Evolutionary conservation across 257 asterid genomes (phyloP), one percentile per base, ranked within the genome.

Genomic region (Knoxia roxburghii): DNA sequence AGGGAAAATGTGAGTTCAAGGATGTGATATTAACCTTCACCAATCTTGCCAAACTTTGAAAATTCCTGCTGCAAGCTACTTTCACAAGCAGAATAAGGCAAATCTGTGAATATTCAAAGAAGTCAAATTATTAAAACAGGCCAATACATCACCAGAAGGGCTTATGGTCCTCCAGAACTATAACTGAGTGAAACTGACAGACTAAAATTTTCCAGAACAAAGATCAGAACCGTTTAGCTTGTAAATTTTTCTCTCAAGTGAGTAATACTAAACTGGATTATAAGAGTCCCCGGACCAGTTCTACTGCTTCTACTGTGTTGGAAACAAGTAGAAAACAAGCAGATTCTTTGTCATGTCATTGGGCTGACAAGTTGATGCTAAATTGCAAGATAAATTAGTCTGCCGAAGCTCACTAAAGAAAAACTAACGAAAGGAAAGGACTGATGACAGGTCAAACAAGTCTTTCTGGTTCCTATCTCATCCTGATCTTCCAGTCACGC

Each of bases 41-140:
- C 85, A 70, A 86, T 78, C 72, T 71, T 77, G 48, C 94, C 94
- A 70, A 76, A 86, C 76, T 80, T 82, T 1, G 90, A 82, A 73
- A 86, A 86, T 50, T 82, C 83, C 75, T 75, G 73, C 71, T 43
- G 73, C 62, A 82, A 63, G 39, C 81, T 62, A 65, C 77, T 80
- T 82, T 84, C 89, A 71, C 70, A 68, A 3, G 70, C 71, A 39
- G 86, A 76, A 65, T 72, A 84, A 55, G 94, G 68, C 43, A 86
- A 65, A 79, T 86, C 94, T 84, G 80, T 18, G 30, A 65, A 68
- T 55, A 29, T 0, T 35, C 64, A 64, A n/a, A 54, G 23, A 52
- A n/a, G 50, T 30, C 32, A 46, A 45, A 64, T 27, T 29, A 29
- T 5, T 14, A 43, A 7, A 17, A 14, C 21, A 2, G 30, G 39